These are phyloP conservation scores for Suhomyces taliae DNA, from an alignment of 1,139 yeast genomes.

Conservation along the genomic window DNA sequence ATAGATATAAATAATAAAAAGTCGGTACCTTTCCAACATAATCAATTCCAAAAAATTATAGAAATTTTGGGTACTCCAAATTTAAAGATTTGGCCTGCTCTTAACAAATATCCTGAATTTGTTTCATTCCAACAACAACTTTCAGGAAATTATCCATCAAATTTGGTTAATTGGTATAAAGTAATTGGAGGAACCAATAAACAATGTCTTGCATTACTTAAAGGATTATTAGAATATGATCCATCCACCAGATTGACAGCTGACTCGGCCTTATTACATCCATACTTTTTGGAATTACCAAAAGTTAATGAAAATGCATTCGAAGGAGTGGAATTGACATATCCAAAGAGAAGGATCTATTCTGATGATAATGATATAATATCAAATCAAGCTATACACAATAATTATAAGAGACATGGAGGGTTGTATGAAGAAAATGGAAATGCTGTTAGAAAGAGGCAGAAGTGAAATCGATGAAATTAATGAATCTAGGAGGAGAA, in stretches of 20 bases:
- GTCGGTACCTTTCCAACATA: constrained; percentile 89
- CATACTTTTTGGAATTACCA: constrained; percentile 70
- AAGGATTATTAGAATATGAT: constrained; percentile 72
- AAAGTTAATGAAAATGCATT: constrained; percentile 70
- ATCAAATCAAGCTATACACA: constrained; percentile 22
- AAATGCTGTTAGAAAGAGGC: constrained; percentile 27
- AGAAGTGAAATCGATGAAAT: constrained; percentile 14
- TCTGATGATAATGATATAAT: constrained; percentile 74
- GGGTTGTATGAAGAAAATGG: constrained; percentile 11
- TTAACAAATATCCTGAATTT: constrained; percentile 83
- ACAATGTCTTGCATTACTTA: constrained; percentile 64
- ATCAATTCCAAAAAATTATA: constrained; percentile 84
- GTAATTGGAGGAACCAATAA: constrained; percentile 73
- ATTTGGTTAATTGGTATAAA: constrained; percentile 81
- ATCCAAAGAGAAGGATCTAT: constrained; percentile 72
- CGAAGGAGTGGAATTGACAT: constrained; percentile 60
- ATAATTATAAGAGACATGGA: constrained; percentile 26
- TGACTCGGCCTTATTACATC: constrained; percentile 68
- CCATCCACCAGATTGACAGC: constrained; percentile 77
- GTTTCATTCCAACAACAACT: constrained; percentile 55
- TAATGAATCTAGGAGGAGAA: too few species aligned
- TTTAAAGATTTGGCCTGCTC: constrained; percentile 70
- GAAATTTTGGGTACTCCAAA: constrained; percentile 92
- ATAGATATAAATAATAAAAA: constrained; percentile 80
- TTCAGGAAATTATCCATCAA: constrained; percentile 60